A percentile compares a stretch with the other conserved stretches of the same genome.
Evolutionary conservation across 129 eudicot genomes (phyloP).

Genomic region (Centella asiatica): DNA sequence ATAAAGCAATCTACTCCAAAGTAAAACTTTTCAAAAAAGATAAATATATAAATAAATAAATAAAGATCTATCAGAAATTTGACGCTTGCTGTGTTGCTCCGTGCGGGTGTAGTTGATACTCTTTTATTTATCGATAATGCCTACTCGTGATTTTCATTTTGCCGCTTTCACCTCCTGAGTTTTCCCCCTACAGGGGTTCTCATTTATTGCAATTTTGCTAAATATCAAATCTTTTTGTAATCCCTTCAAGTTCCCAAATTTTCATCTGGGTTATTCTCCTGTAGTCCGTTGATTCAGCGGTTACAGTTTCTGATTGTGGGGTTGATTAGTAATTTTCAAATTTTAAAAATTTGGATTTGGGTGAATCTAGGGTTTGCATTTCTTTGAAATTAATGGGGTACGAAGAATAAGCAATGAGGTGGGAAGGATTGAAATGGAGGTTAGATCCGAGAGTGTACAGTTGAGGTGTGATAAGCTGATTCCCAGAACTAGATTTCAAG

Average conservation of each 20-base stretch:
- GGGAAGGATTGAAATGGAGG: slow-evolving; percentile 52
- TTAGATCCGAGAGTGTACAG: slow-evolving; percentile 64
- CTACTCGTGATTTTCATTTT: slow-evolving; percentile 5
- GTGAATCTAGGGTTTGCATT: slow-evolving; percentile 6
- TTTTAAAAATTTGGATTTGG: background rate
- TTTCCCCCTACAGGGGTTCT: background rate
- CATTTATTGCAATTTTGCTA: slow-evolving; percentile 4
- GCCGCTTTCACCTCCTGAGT: slow-evolving; percentile 10
- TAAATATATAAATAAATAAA: too few species aligned
- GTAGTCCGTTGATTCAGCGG: background rate
- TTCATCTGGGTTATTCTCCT: background rate
- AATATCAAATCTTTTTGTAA: background rate
- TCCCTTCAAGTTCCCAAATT: background rate
- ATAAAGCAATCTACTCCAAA: too few species aligned
- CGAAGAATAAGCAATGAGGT: slow-evolving; percentile 56
- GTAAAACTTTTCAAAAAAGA: too few species aligned
- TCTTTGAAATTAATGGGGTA: background rate
- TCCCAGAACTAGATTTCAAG: slow-evolving; percentile 57
- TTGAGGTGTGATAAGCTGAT: slow-evolving; percentile 42
- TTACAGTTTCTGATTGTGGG: slow-evolving; percentile 1
- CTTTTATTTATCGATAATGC: background rate
- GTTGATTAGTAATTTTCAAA: background rate
- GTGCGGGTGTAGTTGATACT: slow-evolving; percentile 6
- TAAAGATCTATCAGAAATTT: background rate
- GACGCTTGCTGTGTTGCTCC: background rate